Base-by-base conservation (phyloP, 2,329 filamentous ascomycete species). In the Fusarium succisae region DNA sequence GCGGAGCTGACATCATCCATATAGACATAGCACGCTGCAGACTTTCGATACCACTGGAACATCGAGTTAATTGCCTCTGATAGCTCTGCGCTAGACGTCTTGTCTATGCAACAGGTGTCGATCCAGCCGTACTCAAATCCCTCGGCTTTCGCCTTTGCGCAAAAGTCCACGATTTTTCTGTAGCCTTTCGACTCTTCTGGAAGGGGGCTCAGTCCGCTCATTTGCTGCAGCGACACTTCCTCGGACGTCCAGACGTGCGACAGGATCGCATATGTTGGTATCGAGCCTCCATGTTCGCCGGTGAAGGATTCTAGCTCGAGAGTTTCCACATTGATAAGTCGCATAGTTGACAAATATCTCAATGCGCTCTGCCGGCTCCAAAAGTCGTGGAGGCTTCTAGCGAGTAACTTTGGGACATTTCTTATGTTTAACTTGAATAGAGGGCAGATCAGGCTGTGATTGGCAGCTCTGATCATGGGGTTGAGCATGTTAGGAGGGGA, bases 51-150 rank as follows among this genome's bases (percentile, higher is more conserved):
- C 66, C 66, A 69, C 17, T 47, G 57, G 1, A 69, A 70, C 66
- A 69, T 69, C 0, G 65, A 70, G 24, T 69, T 69, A 5, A 69
- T 69, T 1, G 66, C 65, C 2, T 69, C 66, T 0, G 66, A 69
- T 2, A 69, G 30, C 26, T 69, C 66, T 8, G 66, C 66, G 8
- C 66, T 69, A 8, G 65, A 69, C 2, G 66, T 69, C 13, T 69
- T 69, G 39, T 69, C 66, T 35, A 69, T 69, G 1, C 66, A 70
- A 8, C 66, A 69, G 22, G 66, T 69, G 5, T 69, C 66, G 7
- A 69, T 30, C 66, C 66, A 69, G 1, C 44, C 66, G n/a, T 69
- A 54, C 15, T 65, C 58, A 47, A 69, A 69, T 44, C 66, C 66
- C 57, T 69, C 66, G 48, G 17, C 28, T 4, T 62, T 63, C 3